Base-by-base conservation (phyloP, 805 yeast genomes). In the Ogataea polymorpha region DNA sequence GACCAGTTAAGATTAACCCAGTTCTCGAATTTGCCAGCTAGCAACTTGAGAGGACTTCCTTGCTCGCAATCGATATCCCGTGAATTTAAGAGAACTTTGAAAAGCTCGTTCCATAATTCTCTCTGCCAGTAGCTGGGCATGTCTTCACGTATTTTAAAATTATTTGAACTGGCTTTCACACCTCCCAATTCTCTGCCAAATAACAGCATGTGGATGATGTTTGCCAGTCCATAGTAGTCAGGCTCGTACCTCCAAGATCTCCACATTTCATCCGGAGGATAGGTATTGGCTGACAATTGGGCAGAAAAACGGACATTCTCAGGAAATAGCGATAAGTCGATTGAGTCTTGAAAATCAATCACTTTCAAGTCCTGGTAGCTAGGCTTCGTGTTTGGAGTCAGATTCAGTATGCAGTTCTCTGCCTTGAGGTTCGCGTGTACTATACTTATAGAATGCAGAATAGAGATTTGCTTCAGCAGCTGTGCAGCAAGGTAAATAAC, bases 401-500 rank as follows among this genome's bases (percentile, higher is more conserved):
- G 42, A 12, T 66, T 63, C 3, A 87, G 55, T 95, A 89, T 84
- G 49, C 93, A 85, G 56, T 88, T 89, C 48, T 86, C 96, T 0
- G 96, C 82, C 55, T 84, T 86, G 39, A 89, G 61, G 58, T 89
- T 95, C 2, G 96, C 95, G 63, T 89, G 96, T 10, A 89, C 68
- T 1, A 89, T 78, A 0, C 82, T 82, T 12, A 73, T 61, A 0
- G 61, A 58, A 55, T 89, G 96, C n/a, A 90, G 60, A 2, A 66
- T 59, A 37, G 79, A 80, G 5, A 87, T 62, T 0, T 77, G 69
- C 30, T 75, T 70, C 32, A 89, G 53, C 9, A 90, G 56, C 55
- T 88, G 88, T 8, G 78, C 63, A 0, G 91, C 69, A 27, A 86
- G 65, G 53, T 77, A 83, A 42, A 84, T 72, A 3, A 75, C 75